Conservation (phyloP, 208 protist species). For the Acanthamoeba polyphaga region DNA sequence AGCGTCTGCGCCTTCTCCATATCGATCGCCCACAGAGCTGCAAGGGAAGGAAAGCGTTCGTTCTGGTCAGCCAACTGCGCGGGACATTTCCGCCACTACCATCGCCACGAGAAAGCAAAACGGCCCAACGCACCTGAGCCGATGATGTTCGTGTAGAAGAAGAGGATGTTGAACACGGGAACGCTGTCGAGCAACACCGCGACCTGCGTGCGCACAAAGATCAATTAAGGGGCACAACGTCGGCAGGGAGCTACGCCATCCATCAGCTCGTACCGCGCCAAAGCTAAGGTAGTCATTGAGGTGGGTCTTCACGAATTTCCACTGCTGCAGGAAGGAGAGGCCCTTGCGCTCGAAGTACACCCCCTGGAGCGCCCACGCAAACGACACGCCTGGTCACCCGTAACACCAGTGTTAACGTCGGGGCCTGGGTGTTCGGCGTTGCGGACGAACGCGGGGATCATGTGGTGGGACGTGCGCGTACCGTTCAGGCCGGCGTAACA, state of each 20-base stretch:
- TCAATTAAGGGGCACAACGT: not conserved
- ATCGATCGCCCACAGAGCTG: constrained; percentile 12
- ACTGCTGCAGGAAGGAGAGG: constrained; percentile 33
- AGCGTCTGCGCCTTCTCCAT: not conserved
- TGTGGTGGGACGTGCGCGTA: not conserved
- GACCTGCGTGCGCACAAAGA: not conserved
- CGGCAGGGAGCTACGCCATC: not conserved
- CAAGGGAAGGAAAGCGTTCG: not conserved
- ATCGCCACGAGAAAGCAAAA: not conserved
- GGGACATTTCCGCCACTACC: too few species aligned
- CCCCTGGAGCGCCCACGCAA: not conserved
- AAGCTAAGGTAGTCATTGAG: not conserved
- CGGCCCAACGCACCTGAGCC: not conserved
- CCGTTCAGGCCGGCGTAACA: constrained; percentile 17
- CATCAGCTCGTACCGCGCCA: not conserved
- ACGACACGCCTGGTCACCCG: not conserved
- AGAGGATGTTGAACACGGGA: not conserved
- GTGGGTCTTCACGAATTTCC: not conserved
- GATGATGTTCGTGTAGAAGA: constrained; percentile 55
- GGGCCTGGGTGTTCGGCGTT: too few species aligned
- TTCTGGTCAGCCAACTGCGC: not conserved
- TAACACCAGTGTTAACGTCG: too few species aligned
- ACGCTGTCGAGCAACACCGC: constrained; percentile 19
- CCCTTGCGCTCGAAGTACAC: constrained; percentile 14
- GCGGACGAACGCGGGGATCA: too few species aligned